Conservation (phyloP, 768 basidiomycete genomes). For the Serpula lacrymans region DNA sequence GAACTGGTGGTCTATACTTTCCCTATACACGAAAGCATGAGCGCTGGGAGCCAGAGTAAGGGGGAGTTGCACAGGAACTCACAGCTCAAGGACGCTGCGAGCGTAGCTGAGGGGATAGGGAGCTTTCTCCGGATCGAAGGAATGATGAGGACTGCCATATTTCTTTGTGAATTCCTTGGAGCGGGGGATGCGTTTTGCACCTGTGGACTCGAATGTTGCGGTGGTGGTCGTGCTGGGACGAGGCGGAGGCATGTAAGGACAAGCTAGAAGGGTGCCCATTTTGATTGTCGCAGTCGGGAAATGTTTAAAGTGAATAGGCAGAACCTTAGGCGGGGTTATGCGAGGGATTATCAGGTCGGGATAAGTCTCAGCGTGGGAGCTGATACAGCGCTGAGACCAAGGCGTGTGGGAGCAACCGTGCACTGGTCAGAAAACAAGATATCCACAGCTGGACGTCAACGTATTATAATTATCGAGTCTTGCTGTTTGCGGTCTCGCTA, state of each 20-base stretch:
- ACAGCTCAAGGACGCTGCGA: constrained; percentile 65
- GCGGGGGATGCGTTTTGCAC: constrained; percentile 33
- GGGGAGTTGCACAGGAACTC: constrained; percentile 21
- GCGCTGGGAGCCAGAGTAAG: constrained; percentile 6
- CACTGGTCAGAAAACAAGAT: no score
- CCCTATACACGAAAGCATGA: constrained; percentile 31
- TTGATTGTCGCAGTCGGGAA: neutral
- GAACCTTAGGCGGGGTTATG: neutral
- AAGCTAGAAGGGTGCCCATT: constrained; percentile 12
- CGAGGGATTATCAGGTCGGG: neutral
- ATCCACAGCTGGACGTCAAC: no score
- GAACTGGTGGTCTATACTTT: constrained; percentile 52
- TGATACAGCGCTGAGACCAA: neutral
- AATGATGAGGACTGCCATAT: constrained; percentile 62
- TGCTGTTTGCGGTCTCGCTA: no score
- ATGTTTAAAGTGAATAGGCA: neutral
- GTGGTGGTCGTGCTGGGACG: constrained; percentile 15
- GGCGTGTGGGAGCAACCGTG: no score
- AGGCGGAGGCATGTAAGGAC: constrained; percentile 21
- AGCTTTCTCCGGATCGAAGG: constrained; percentile 70
- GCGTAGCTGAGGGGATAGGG: constrained; percentile 79
- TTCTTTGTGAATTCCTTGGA: constrained; percentile 59
- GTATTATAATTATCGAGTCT: no score
- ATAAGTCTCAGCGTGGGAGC: constrained; percentile 10
- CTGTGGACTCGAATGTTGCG: constrained; percentile 24